Base-by-base conservation (phyloP, 2,329 filamentous ascomycete genomes). In the Penicillium sp. region DNA sequence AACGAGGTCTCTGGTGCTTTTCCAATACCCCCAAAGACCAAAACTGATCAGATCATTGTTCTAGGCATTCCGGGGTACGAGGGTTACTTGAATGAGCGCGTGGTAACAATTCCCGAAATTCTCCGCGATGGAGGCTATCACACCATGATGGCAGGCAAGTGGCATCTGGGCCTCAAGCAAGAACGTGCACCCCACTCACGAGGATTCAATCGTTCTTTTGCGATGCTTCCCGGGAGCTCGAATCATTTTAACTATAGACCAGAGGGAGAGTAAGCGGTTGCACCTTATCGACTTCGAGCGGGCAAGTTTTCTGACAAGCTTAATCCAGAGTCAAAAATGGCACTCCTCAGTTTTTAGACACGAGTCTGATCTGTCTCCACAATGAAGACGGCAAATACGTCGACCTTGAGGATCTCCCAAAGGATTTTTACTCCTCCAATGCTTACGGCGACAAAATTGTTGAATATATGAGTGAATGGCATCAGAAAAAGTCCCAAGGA, bases 231-330 rank as follows among this genome's bases (percentile, higher is more conserved):
- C 14, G 68, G 64, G 5, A 54, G 61, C 33, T 58, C 54, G 20
- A 74, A 74, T 50, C 72, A 74, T 44, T 74, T 67, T 48, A 66
- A 61, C 16, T 71, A 62, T 50, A 70, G 74, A 50, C 69, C 54
- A 4, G 31, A 48, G 10, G 33, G 46, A 4, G 48, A 46, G 20
- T 22, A 22, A 22, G 20, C 4, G 20, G 4, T 22, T 22, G 20
- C 20, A 22, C 20, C 4, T 22, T 22, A 4, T 22, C 20, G 20
- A 22, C 4, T 22, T 22, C 20, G 4, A 22, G 20, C 20, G 20
- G 20, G 4, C 20, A 22, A 22, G 20, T 2, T 22, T 22, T 22
- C 20, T 22, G 20, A 22, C 20, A 22, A 22, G 20, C 20, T 22
- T 22, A 22, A 22, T 22, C 4, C 4, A 22, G 20, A 22, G 20